Conservation (phyloP, 2,329 filamentous ascomycete genomes). For the Ascochyta viciae-villosae region DNA sequence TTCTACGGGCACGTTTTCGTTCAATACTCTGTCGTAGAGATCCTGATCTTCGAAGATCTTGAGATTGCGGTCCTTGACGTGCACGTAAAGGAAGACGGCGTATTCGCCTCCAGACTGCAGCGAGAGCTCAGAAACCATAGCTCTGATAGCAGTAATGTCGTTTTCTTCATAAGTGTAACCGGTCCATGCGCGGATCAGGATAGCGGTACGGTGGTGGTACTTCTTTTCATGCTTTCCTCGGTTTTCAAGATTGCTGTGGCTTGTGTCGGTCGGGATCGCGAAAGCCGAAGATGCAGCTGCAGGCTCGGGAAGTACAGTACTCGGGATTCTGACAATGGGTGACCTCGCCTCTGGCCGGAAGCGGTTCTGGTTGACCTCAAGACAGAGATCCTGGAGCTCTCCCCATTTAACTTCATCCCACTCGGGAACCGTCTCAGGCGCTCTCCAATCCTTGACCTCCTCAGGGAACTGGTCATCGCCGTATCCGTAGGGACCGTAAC, state of each 20-base stretch:
- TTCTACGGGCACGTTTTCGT: constrained; percentile 71
- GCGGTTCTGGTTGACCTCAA: constrained; percentile 70
- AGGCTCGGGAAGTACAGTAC: constrained; percentile 35
- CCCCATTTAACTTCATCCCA: constrained; percentile 77
- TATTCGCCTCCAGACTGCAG: constrained; percentile 57
- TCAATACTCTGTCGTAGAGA: constrained; percentile 66
- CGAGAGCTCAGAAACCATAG: constrained; percentile 55
- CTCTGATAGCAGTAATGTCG: constrained; percentile 54
- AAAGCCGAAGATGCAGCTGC: constrained; percentile 39
- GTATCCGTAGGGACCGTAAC: constrained; percentile 65
- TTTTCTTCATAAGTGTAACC: constrained; percentile 57
- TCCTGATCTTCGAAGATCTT: constrained; percentile 66
- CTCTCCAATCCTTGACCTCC: constrained; percentile 53
- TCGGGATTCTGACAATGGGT: constrained; percentile 37
- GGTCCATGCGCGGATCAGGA: constrained; percentile 57
- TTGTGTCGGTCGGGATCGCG: constrained; percentile 36
- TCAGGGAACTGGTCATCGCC: constrained; percentile 58
- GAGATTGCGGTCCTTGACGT: constrained; percentile 60
- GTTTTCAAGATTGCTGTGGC: constrained; percentile 38
- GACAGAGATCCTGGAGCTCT: constrained; percentile 70
- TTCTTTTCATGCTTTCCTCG: constrained; percentile 31
- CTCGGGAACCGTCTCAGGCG: constrained; percentile 52
- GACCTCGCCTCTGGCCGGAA: constrained; percentile 57
- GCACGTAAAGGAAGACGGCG: constrained; percentile 57
- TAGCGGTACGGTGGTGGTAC: constrained; percentile 54